Base-by-base conservation (phyloP, 768 basidiomycete genomes). In the Panus rudis region DNA sequence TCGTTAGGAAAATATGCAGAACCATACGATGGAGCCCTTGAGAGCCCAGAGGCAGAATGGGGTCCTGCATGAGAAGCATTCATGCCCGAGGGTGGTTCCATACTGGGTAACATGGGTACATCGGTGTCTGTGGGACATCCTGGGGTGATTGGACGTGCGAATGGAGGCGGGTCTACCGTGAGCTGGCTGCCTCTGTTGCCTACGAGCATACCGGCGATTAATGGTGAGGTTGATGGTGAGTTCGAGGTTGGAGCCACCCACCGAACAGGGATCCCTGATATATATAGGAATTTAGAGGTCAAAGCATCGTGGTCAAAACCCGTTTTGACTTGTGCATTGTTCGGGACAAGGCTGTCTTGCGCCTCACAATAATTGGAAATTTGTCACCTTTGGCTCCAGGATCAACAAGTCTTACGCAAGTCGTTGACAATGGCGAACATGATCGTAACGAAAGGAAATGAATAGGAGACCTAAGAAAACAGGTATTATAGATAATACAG, bases 401-500 rank as follows among this genome's bases (percentile, higher is more conserved):
- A 31, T 12, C 19, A 22, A 34, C 41, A 42, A 23, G 11, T 31
- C 33, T 20, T 17, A 42, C 14, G 17, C 38, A 17, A 12, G 14
- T 10, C 19, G 14, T 20, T 12, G 10, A 39, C 6, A 39, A 24
- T 7, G 38, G 38, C 6, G 23, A 20, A 24, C 38, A 39, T 39
- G 38, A 24, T 40, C 12, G 22, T 40, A 25, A 22, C 6, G 17
- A 14, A 26, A 40, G 11, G 39, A 17, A 19, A 13, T 17, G 40
- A 6, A 23, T 43, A 11, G 33, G 8, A 30, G 16, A 35, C 19
- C 13, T 43, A 17, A 37, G 34, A 23, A 39, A 7, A 24, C 30
- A 41, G 12, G 7, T 39, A 35, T 37, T 22, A 19, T 16, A 16
- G 34, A 23, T 45, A 22, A 24, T 38, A 41, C 37, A 42, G 41